These are phyloP conservation scores for Rosa rugosa DNA, from an alignment of 306 rosid species.

Conservation along the genomic window DNA sequence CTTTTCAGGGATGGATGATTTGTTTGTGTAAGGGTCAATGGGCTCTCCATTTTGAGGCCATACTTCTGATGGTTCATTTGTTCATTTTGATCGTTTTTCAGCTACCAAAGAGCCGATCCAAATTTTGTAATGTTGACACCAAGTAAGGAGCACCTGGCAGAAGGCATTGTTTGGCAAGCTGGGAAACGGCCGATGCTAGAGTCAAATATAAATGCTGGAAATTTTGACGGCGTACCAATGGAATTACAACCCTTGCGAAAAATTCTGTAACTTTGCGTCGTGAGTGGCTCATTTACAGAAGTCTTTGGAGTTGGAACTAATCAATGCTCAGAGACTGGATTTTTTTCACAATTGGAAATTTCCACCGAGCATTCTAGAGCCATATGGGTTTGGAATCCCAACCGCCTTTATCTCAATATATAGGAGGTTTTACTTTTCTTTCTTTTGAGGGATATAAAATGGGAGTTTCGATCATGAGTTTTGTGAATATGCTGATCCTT, in stretches of 20 bases:
- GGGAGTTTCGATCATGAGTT: neutral
- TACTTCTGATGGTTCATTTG: neutral
- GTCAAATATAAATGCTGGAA: slow-evolving; percentile 68
- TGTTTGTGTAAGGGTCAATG: neutral
- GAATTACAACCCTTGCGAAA: slow-evolving; percentile 72
- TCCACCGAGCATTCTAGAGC: neutral
- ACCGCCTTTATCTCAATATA: neutral
- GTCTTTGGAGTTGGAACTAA: neutral
- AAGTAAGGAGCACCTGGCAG: slow-evolving; percentile 82
- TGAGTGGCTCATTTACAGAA: neutral
- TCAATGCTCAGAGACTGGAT: neutral
- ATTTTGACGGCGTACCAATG: slow-evolving; percentile 74
- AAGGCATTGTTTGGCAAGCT: slow-evolving; percentile 73
- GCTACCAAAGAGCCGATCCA: slow-evolving; percentile 97
- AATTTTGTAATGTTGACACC: slow-evolving; percentile 92
- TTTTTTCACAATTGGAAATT: neutral
- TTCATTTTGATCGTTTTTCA: slow-evolving; percentile 34
- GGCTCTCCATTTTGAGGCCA: neutral
- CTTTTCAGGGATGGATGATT: neutral
- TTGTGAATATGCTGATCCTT: slow-evolving; percentile 10
- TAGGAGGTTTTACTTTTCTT: neutral
- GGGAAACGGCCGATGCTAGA: slow-evolving; percentile 82
- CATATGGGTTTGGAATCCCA: neutral
- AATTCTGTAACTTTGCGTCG: slow-evolving; percentile 40
- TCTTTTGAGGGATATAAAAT: neutral